phyloP scores from a whole-genome alignment of 2,329 filamentous ascomycete species.

The Xylaria sp. region DNA sequence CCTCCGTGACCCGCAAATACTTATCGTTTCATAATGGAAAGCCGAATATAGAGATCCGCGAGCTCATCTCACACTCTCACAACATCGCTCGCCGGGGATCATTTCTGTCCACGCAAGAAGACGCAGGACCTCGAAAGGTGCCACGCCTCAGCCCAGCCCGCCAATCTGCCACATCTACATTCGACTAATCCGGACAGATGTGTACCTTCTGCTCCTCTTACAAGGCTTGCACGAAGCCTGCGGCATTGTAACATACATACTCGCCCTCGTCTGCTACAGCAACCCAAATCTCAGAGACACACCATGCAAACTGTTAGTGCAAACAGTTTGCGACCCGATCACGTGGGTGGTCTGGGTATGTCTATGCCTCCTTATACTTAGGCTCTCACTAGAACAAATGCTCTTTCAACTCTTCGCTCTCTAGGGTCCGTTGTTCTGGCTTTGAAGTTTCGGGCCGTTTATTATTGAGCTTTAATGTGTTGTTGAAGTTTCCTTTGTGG shows the following conservation, averaged over 20 bases:
- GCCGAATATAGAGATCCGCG: neutral
- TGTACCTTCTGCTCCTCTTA: neutral
- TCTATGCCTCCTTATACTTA: neutral
- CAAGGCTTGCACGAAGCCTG: neutral
- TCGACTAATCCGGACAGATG: neutral
- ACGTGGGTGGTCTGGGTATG: neutral
- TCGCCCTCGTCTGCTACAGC: neutral
- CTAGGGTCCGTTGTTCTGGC: neutral
- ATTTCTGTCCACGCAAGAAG: neutral
- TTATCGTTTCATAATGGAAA: neutral
- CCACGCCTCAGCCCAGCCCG: no score
- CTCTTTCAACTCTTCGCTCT: neutral
- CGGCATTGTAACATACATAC: neutral
- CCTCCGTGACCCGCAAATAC: neutral
- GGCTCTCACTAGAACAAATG: neutral
- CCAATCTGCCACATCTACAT: neutral
- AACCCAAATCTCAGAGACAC: neutral
- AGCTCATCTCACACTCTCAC: neutral
- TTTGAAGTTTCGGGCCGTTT: neutral
- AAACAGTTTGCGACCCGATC: neutral
- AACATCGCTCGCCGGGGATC: neutral
- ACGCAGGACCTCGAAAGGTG: neutral
- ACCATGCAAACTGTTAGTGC: neutral
- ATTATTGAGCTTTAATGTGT: neutral
- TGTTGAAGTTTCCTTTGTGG: neutral